phyloP scores from a whole-genome alignment of 2,329 filamentous ascomycete species.

The Parafenestella ontariensis region DNA sequence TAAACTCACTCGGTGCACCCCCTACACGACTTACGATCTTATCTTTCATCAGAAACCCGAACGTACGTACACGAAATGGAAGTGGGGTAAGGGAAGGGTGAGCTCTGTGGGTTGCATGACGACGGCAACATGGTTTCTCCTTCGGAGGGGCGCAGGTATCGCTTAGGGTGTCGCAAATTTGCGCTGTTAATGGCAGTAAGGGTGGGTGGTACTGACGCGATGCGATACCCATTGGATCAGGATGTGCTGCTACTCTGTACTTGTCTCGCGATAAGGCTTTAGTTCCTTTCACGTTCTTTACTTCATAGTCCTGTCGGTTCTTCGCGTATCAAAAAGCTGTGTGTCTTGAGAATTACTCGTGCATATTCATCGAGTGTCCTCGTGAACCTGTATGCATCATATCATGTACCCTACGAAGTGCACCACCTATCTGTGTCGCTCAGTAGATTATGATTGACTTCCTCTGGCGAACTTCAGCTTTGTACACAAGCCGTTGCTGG shows the following conservation, averaged over 20 bases:
- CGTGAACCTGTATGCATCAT: no score
- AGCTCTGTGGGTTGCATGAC: constrained; percentile 16
- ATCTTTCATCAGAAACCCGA: constrained; percentile 17
- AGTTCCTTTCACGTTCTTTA: constrained; percentile 28
- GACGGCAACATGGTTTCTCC: constrained; percentile 26
- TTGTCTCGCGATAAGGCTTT: constrained; percentile 31
- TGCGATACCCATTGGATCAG: constrained; percentile 51
- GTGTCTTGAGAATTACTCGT: neutral
- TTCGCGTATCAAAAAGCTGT: constrained; percentile 18
- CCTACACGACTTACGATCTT: constrained; percentile 14
- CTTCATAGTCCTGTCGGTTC: constrained; percentile 14
- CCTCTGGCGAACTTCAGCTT: no score
- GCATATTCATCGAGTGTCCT: neutral
- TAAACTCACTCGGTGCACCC: constrained; percentile 25
- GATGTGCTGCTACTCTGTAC: constrained; percentile 41
- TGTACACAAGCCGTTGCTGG: no score
- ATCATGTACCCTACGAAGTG: no score
- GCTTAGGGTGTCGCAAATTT: constrained; percentile 28
- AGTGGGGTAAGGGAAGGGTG: constrained; percentile 13
- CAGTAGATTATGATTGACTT: no score
- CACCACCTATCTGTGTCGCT: no score
- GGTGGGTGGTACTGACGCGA: constrained; percentile 47
- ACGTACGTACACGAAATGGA: constrained; percentile 8
- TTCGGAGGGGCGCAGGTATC: constrained; percentile 36
- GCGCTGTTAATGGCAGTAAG: constrained; percentile 37